Base-by-base conservation (phyloP, 148 eudicot species). In the Amaranthus cruentus region DNA sequence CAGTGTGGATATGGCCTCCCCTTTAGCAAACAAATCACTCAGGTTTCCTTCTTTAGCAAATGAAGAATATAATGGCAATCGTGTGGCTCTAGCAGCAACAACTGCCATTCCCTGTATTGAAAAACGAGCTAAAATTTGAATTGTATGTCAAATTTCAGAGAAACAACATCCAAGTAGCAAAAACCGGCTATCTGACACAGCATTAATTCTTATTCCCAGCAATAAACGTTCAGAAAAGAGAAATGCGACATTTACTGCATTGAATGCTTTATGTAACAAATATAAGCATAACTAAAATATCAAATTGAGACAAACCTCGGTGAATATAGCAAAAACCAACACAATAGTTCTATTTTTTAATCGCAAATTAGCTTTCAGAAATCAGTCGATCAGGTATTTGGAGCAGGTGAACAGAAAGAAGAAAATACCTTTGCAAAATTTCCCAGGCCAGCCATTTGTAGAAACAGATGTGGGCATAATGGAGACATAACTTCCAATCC, bases 11-110 rank as follows among this genome's bases (percentile, higher is more conserved):
- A 95, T 86, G 72, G 99, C 99, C 82, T 95, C 99, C 18, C 99
- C 99, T 87, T 95, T 95, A 43, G 99, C 99, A 80, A 91, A 88
- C 70, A 95, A 85, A 81, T 95, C 99, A 72, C 99, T 95, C 38
- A 95, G 90, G 79, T 95, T 95, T 74, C 99, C 99, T 83, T 95
- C 99, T 87, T 90, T 95, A 53, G 99, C 99, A 87, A 95, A 95
- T 21, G 99, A 87, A 79, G 99, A 95, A 82, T 95, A 95, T 79
- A 95, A 75, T 54, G 99, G 99, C 82, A 95, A 81, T 79, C 99
- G 87, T 60, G 99, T 95, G 18, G 99, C 99, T 84, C 99, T 86
- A 59, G 99, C 99, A 68, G 99, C 97, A 78, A 95, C 99, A 70
- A 85, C 86, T 42, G 97, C 99, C 99, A 95, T 92, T 85, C 99